Conservation (phyloP, 371 early-diverging fungal species). For the Fennellomyces sp. region DNA sequence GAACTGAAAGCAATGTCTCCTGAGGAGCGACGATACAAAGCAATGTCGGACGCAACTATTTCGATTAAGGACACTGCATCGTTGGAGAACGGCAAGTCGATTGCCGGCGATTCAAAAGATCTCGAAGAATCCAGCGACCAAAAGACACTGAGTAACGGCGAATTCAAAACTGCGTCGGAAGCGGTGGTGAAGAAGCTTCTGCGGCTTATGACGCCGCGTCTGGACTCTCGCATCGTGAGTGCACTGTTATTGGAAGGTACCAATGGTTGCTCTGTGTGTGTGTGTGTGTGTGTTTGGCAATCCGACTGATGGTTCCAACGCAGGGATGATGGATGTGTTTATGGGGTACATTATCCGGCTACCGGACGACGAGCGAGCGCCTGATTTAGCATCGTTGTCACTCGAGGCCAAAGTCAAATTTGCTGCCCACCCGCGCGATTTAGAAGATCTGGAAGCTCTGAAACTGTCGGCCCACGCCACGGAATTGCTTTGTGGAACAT, state of each 20-base stretch:
- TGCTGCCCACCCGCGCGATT: slow-evolving; percentile 26
- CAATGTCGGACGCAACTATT: background rate
- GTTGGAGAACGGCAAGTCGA: background rate
- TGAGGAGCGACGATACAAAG: background rate
- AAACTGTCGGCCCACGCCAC: slow-evolving; percentile 53
- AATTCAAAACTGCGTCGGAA: slow-evolving; percentile 41
- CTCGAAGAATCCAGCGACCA: background rate
- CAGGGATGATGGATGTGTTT: slow-evolving; percentile 53
- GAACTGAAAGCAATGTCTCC: background rate
- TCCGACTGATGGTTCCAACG: too few species aligned
- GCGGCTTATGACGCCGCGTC: slow-evolving; percentile 36
- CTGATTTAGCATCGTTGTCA: background rate
- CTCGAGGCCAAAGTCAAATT: slow-evolving; percentile 22
- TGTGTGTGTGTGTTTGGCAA: too few species aligned
- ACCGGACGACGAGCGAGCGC: slow-evolving; percentile 11
- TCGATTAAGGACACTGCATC: background rate
- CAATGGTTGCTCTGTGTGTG: background rate
- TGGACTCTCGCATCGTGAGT: slow-evolving; percentile 47
- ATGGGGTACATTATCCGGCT: slow-evolving; percentile 44
- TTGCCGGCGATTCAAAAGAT: background rate
- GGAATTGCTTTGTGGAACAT: slow-evolving; percentile 47
- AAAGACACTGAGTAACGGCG: slow-evolving; percentile 6
- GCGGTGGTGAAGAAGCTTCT: slow-evolving; percentile 43
- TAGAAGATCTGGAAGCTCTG: slow-evolving; percentile 31
- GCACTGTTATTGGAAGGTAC: slow-evolving; percentile 52